Base-by-base conservation (phyloP, 352 stramenopile genomes). In the Pythium vanterpoolii region DNA sequence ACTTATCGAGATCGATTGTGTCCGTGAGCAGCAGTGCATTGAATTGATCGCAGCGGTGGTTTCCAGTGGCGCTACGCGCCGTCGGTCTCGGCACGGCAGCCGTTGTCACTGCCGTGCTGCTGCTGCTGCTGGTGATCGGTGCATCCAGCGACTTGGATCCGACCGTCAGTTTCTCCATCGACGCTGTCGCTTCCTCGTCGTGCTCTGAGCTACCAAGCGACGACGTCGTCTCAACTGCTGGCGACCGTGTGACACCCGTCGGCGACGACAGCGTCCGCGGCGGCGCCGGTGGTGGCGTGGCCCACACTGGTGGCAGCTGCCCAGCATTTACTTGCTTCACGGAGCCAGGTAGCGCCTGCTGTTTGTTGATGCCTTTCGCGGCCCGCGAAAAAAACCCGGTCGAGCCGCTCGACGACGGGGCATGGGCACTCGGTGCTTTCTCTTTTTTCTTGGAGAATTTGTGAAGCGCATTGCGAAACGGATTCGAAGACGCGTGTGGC, bases 1-100 rank as follows among this genome's bases (percentile, higher is more conserved):
- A 74, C 56, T 92, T 79, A 42, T 97, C 86, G 40, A 98, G 62
- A 49, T 98, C 90, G 19, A 98, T 79, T 13, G 87, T 79, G 44
- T 93, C 79, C 18, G 79, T 84, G 51, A 82, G 66, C 23, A 95
- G 59, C 51, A 95, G 56, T 28, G 67, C 66, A 27, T 80, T 71
- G 34, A 95, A 95, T 59, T 93, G 85, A 34, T 79, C 77, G 61
- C 73, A 82, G n/a, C 85, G 77, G 49, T 89, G 66, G 42, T 87
- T 88, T 0, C 81, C 79, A 11, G 76, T 76, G 1, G 79, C 77
- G 66, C 89, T 92, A 3, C 82, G 74, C 18, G 79, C 87, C 48
- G 65, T 56, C 24, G 69, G 53, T 5, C 68, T 64, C 9, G 57
- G 8, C 19, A n/a, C 28, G 18, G 53, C 16, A 13, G 36, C 21